Base-by-base conservation (phyloP, 441 rosid genomes). In the Croton laevigatus region DNA sequence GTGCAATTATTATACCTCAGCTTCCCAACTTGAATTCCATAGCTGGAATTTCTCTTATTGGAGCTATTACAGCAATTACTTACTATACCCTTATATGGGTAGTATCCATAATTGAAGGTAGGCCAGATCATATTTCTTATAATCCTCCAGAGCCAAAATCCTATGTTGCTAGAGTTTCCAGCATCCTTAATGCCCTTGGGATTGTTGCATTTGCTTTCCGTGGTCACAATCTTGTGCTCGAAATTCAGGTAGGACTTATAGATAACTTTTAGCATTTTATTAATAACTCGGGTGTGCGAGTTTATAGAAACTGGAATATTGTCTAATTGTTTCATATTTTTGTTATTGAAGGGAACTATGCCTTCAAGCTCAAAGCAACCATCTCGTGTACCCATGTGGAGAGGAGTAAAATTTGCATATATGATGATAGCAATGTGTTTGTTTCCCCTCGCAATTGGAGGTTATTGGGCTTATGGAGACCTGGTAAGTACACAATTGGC, bases 21-120 rank as follows among this genome's bases (percentile, higher is more conserved):
- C 89, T 88, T 61, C 92, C 92, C 23, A 88, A 84, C 79, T 59
- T 88, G 62, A 88, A 88, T 61, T 86, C 92, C 1, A 80, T 88
- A 1, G 92, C 92, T 4, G 87, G 88, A 12, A 83, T 84, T 36
- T 88, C 92, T 0, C 79, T 88, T 7, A 68, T 86, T 0, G 88
- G 92, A 42, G 92, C 90, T 0, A 13, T 88, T 73, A 76, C 90
- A 1, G 92, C 90, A 36, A 71, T 88, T 61, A 52, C 81, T 58
- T 86, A 86, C 64, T 88, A 87, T 52, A 81, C 85, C 0, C 12
- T 86, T 37, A 79, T 81, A 52, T 84, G 88, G 92, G 79, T 67
- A 2, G 76, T 80, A 12, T 78, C 90, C 7, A 17, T 81, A 17
- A 4, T 69, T 45, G 46, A 74, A 54, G 82, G 62, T 10, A 71